phyloP scores from a whole-genome alignment of 164 flowering plant genomes.

The Protea cynaroides region DNA sequence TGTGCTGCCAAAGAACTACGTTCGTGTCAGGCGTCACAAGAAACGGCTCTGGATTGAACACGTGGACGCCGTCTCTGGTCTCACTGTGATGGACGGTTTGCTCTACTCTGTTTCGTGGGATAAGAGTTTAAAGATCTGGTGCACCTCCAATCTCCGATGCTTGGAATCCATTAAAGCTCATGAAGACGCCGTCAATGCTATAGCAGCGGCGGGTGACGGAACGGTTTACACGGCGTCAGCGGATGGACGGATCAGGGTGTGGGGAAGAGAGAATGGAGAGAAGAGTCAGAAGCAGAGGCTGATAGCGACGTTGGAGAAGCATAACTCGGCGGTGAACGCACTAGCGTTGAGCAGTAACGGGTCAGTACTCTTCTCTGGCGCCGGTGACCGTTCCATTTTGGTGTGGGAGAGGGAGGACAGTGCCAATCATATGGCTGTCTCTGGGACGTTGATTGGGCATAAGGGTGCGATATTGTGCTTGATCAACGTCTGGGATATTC shows the following conservation, averaged over 20 bases:
- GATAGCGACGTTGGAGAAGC: slow-evolving; percentile 71
- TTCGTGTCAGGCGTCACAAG: slow-evolving; percentile 62
- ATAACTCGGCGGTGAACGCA: slow-evolving; percentile 82
- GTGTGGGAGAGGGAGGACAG: slow-evolving; percentile 91
- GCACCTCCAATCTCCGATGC: slow-evolving; percentile 42
- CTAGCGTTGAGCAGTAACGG: slow-evolving; percentile 52
- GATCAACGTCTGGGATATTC: slow-evolving; percentile 39
- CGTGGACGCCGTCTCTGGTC: slow-evolving; percentile 71
- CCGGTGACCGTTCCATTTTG: slow-evolving; percentile 81
- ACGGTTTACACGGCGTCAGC: slow-evolving; percentile 78
- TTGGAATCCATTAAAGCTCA: slow-evolving; percentile 64
- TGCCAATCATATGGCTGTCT: slow-evolving; percentile 58
- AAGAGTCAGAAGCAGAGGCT: slow-evolving; percentile 27
- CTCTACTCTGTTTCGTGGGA: slow-evolving; percentile 88
- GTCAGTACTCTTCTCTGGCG: slow-evolving; percentile 68
- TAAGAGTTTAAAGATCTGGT: slow-evolving; percentile 63
- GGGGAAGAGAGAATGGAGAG: slow-evolving; percentile 38
- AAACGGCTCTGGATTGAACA: slow-evolving; percentile 75
- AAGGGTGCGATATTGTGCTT: slow-evolving; percentile 57
- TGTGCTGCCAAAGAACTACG: slow-evolving; percentile 55
- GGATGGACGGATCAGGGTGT: slow-evolving; percentile 53
- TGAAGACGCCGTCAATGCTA: slow-evolving; percentile 80
- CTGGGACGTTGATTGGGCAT: slow-evolving; percentile 79
- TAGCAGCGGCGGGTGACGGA: slow-evolving; percentile 53
- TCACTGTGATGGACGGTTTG: slow-evolving; percentile 33